Conservation (phyloP, 495 filamentous ascomycete species). For the Podospora comata region DNA sequence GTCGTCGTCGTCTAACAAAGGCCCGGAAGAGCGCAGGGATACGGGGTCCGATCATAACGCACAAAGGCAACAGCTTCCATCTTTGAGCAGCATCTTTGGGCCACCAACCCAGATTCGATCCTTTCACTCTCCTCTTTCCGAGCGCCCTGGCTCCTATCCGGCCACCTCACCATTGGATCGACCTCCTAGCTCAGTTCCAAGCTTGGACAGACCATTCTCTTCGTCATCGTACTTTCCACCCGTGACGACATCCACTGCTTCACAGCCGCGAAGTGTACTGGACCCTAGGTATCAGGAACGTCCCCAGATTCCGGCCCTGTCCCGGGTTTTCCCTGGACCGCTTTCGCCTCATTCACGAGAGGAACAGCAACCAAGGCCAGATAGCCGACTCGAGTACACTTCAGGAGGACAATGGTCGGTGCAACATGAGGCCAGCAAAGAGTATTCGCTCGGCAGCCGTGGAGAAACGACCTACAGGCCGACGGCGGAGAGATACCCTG, state of each 20-base stretch:
- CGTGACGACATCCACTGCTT: constrained; percentile 18
- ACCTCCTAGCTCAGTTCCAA: constrained; percentile 23
- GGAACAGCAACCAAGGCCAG: constrained; percentile 30
- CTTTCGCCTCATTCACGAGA: constrained; percentile 38
- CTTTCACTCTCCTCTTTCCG: constrained; percentile 43
- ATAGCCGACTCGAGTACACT: constrained; percentile 27
- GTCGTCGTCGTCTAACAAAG: constrained; percentile 30
- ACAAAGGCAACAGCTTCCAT: constrained; percentile 48
- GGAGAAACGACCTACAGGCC: constrained; percentile 22
- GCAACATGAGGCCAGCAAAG: constrained; percentile 31
- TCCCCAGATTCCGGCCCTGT: constrained; percentile 39
- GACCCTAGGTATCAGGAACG: constrained; percentile 41
- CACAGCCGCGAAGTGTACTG: constrained; percentile 42
- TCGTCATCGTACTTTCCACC: constrained; percentile 50
- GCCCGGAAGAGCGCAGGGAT: constrained; percentile 39
- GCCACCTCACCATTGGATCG: constrained; percentile 44
- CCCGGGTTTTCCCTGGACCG: constrained; percentile 41
- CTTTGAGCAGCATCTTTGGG: constrained; percentile 54
- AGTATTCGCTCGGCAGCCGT: constrained; percentile 29
- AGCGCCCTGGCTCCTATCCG: constrained; percentile 42
- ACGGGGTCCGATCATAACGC: constrained; percentile 24
- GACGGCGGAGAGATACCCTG: constrained; percentile 23
- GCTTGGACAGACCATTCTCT: constrained; percentile 33
- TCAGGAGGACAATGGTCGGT: constrained; percentile 29
- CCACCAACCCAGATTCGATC: constrained; percentile 40